These are phyloP conservation scores for Penicillium sp. DNA, from an alignment of 2,329 filamentous ascomycete species.

Conservation along the genomic window DNA sequence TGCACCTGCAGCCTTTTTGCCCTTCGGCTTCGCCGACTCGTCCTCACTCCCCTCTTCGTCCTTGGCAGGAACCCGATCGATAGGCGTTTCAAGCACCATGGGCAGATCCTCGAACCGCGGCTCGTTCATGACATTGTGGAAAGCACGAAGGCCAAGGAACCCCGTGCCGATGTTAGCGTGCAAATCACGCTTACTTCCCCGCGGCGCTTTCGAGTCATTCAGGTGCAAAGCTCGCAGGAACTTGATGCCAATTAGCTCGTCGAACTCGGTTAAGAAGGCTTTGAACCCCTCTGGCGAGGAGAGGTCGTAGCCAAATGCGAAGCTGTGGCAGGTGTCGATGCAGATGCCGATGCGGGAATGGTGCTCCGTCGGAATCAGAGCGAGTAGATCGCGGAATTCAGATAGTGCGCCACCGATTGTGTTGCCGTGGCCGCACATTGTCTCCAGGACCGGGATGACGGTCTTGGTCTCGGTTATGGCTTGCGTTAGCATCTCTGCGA, in stretches of 20 bases:
- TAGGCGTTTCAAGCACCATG: constrained; percentile 96
- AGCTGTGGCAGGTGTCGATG: constrained; percentile 94
- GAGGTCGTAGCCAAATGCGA: constrained; percentile 91
- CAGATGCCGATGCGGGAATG: constrained; percentile 88
- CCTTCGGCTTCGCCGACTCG: constrained; percentile 25
- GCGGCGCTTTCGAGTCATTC: constrained; percentile 93
- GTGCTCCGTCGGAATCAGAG: constrained; percentile 67
- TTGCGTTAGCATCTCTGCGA: constrained; percentile 79
- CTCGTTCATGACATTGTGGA: constrained; percentile 89
- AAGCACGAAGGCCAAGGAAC: constrained; percentile 85
- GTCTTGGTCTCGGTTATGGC: constrained; percentile 74
- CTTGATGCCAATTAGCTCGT: constrained; percentile 71
- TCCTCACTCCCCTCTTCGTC: constrained; percentile 11
- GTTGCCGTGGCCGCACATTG: constrained; percentile 90
- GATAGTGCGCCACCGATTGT: constrained; percentile 83
- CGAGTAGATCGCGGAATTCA: constrained; percentile 84
- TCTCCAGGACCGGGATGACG: constrained; percentile 86
- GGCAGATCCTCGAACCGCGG: constrained; percentile 74
- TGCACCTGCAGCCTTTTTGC: constrained; percentile 23
- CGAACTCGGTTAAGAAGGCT: constrained; percentile 73
- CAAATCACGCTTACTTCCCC: constrained; percentile 78
- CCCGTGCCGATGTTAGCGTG: constrained; percentile 97
- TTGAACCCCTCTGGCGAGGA: constrained; percentile 73
- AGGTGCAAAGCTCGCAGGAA: constrained; percentile 87
- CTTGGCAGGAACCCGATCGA: constrained; percentile 63